phyloP scores from a whole-genome alignment of 306 rosid species.

The Fragaria ananassa region DNA sequence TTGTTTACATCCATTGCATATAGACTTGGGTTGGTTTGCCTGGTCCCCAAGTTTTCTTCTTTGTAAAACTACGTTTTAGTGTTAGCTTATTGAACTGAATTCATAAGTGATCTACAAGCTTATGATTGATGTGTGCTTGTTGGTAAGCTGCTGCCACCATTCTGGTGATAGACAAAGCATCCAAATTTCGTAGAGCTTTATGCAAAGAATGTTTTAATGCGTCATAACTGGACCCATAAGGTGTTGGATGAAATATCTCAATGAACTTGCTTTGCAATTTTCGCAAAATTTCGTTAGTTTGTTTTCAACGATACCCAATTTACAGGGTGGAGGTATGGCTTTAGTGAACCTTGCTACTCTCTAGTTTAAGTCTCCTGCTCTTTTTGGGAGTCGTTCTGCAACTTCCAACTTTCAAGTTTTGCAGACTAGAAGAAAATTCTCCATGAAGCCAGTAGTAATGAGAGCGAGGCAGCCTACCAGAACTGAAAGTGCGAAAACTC shows the following conservation, averaged over 20 bases:
- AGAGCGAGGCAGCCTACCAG: slow-evolving; percentile 59
- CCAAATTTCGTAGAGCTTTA: no score
- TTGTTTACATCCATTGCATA: no score
- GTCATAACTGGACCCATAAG: no score
- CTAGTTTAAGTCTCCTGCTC: slow-evolving; percentile 34
- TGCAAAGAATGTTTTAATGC: no score
- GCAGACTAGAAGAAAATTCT: slow-evolving; percentile 37
- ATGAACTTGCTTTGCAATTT: background rate
- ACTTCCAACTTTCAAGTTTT: slow-evolving; percentile 34
- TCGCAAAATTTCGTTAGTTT: background rate
- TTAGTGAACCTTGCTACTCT: slow-evolving; percentile 33
- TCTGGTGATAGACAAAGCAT: no score
- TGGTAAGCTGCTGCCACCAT: no score
- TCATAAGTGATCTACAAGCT: no score
- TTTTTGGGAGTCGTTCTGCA: slow-evolving; percentile 36
- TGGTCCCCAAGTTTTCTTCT: no score
- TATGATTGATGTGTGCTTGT: no score
- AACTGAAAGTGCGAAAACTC: slow-evolving; percentile 61
- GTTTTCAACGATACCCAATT: background rate
- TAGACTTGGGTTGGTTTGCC: no score
- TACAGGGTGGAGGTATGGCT: slow-evolving; percentile 29
- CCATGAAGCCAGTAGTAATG: slow-evolving; percentile 40
- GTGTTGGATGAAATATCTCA: slow-evolving; percentile 43
- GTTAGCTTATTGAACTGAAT: no score
- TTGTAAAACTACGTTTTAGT: no score